Evolutionary conservation across 768 basidiomycete genomes (phyloP), one percentile per base, ranked within the genome.

Genomic region (Phlegmacium glaucopus): DNA sequence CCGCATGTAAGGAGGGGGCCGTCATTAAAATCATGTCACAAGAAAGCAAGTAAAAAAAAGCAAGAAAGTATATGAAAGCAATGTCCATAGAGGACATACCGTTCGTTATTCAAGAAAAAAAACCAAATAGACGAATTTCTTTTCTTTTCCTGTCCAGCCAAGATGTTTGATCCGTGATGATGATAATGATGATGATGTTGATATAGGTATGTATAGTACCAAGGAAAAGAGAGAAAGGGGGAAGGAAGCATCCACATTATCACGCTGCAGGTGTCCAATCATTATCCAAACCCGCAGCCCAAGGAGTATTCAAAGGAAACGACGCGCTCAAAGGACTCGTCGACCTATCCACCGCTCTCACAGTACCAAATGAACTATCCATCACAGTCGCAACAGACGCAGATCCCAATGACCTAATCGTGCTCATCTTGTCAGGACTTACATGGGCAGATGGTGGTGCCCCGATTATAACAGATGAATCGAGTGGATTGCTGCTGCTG

Each of bases 251-350:
- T 35, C 39, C 51, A 41, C 15, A 2, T 4, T 26, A 9, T 13
- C 16, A 57, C 12, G 45, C 50, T 42, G 63, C 55, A 9, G 71
- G 61, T 18, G 51, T 67, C 73, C 73, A 75, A 48, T 65, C 62
- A 32, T 62, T 60, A 48, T 69, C 66, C 41, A 75, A 58, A 8
- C 73, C 73, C 22, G 55, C 65, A 9, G 66, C 72, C 73, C 73
- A 75, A 2, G 73, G 73, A 9, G 67, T 66, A 48, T 46, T 51
- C 28, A 58, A 32, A 9, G 51, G 50, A 37, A 60, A 61, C 35
- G 60, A 63, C 9, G 66, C 55, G 32, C 63, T 62, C 50, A 60
- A 50, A 18, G 66, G 65, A 39, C 62, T 65, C 30, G 55, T 39
- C 39, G 45, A 49, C 18, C 39, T 43, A 35, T 41, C 44, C 37